Conservation (phyloP, 2,329 filamentous ascomycete species). For the Endocalyx cinctus region DNA sequence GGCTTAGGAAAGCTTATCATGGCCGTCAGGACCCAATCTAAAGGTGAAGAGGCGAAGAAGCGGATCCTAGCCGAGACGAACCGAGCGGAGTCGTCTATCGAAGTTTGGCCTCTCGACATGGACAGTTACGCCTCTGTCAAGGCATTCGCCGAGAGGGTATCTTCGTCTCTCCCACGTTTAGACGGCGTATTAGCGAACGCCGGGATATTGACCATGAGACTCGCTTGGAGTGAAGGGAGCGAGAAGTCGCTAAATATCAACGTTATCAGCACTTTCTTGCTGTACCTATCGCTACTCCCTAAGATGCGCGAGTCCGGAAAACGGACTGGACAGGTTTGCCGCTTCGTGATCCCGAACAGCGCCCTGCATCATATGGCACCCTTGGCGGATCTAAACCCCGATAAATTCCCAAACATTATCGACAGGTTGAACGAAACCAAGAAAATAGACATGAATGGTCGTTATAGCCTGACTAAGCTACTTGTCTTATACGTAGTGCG, state of each 20-base stretch:
- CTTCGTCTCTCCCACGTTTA: slow-evolving; percentile 32
- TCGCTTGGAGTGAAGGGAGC: slow-evolving; percentile 35
- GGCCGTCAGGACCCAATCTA: slow-evolving; percentile 30
- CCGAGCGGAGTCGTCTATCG: slow-evolving; percentile 15
- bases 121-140: slow-evolving; percentile 33
- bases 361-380: slow-evolving; percentile 18
- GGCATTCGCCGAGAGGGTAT: slow-evolving; percentile 31
- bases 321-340: slow-evolving; percentile 5
- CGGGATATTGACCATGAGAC: slow-evolving; percentile 35
- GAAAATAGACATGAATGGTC: slow-evolving; percentile 19
- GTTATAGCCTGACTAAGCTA: slow-evolving; percentile 30
- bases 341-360: slow-evolving; percentile 20
- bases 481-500: slow-evolving; percentile 26
- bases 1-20: slow-evolving; percentile 31
- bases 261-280: slow-evolving; percentile 24
- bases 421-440: slow-evolving; percentile 24
- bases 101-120: slow-evolving; percentile 43
- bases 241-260: slow-evolving; percentile 43
- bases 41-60: slow-evolving; percentile 36
- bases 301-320: slow-evolving; percentile 21
- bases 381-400: slow-evolving; percentile 17
- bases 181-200: slow-evolving; percentile 41
- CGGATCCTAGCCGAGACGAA: slow-evolving; percentile 21
- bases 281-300: slow-evolving; percentile 26
- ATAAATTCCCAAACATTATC: slow-evolving; percentile 19